Base-by-base conservation (phyloP, 371 early-diverging fungal species). In the Aphelidium insulamus region DNA sequence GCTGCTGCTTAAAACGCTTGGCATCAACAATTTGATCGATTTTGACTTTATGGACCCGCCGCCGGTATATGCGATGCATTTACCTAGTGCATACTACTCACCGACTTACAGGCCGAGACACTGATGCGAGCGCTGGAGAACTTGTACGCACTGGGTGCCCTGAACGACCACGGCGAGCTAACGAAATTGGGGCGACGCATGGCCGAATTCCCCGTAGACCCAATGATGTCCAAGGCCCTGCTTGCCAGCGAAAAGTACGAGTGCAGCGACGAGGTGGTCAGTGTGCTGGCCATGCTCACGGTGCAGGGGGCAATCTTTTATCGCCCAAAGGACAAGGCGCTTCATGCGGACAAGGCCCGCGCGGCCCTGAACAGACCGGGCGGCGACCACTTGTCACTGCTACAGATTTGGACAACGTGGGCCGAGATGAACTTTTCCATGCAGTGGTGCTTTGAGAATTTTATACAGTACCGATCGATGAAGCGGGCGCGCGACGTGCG, bases 31-130 rank as follows among this genome's bases (percentile, higher is more conserved):
- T 46, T 49, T 98, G 25, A 59, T 91, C 37, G 76, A 78, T 37
- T 97, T 98, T 62, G 97, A 97, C 46, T 92, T 94, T 50, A 73
- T 98, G 74, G 97, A 97, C 55, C 81, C 83, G 19, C 99, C 97
- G 20, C 75, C 87, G 8, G n/a, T n/a, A n/a, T n/a, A n/a, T n/a
- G n/a, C n/a, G n/a, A n/a, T n/a, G n/a, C n/a, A n/a, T n/a, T n/a
- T n/a, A n/a, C n/a, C n/a, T n/a, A n/a, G n/a, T n/a, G n/a, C n/a
- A n/a, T n/a, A n/a, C n/a, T n/a, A n/a, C n/a, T n/a, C n/a, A n/a
- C n/a, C n/a, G n/a, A n/a, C n/a, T n/a, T n/a, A n/a, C n/a, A n/a
- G n/a, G 76, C 84, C 7, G 85, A 87, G 39, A 81, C 88, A 2
- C 51, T 94, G 45, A 84, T 82, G 43, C 71, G 78, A 12, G 83